These are phyloP conservation scores for Arabidopsis suecica DNA, from an alignment of 345 rosid species.

Conservation along the genomic window DNA sequence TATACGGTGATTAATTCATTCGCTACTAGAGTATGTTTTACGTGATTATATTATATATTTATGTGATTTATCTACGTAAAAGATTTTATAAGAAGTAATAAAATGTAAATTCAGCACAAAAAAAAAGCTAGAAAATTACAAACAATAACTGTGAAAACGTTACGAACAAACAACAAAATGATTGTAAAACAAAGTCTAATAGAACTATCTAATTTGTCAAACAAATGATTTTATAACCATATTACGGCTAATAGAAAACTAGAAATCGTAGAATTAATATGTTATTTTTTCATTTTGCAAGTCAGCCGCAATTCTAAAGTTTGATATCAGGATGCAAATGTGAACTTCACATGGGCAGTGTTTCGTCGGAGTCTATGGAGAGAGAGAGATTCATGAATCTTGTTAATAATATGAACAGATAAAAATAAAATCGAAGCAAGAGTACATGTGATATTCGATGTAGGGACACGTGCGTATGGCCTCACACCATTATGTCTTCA, in stretches of 20 bases:
- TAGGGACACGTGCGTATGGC: slow-evolving; percentile 38
- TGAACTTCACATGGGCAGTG: slow-evolving; percentile 23
- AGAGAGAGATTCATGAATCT: slow-evolving; percentile 18
- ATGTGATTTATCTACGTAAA: too few relatives aligned
- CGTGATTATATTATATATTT: too few relatives aligned
- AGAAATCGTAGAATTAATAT: not conserved
- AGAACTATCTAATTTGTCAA: too few relatives aligned
- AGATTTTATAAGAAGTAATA: too few relatives aligned
- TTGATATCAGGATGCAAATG: slow-evolving; percentile 13
- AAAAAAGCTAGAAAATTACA: too few relatives aligned
- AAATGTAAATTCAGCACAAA: too few relatives aligned
- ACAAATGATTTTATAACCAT: too few relatives aligned
- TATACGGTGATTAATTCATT: not conserved
- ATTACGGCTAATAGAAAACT: not conserved
- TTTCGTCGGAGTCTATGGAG: slow-evolving; percentile 8
- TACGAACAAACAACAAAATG: too few relatives aligned
- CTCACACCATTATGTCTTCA: slow-evolving; percentile 8
- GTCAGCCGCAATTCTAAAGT: not conserved
- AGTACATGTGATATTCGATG: slow-evolving; percentile 12
- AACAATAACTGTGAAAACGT: too few relatives aligned
- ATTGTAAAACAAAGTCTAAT: too few relatives aligned
- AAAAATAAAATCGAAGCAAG: slow-evolving; percentile 15
- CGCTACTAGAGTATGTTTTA: not conserved
- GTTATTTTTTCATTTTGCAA: not conserved
- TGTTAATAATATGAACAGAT: not conserved